phyloP scores from a whole-genome alignment of 768 basidiomycete genomes.

The Coprinopsis cinerea region DNA sequence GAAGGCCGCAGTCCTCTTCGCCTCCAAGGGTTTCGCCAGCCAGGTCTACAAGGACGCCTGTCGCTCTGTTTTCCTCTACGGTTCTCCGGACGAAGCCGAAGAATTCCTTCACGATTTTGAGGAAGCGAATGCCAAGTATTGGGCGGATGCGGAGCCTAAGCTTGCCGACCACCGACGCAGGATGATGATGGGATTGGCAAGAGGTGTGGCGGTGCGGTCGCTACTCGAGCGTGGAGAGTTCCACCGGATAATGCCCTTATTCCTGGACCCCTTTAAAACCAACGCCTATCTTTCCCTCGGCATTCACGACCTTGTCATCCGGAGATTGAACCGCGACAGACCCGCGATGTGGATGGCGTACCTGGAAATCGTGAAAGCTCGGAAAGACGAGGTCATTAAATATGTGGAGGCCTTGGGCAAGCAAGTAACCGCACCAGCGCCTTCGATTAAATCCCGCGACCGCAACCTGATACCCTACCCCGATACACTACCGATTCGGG shows the following conservation, averaged over 20 bases:
- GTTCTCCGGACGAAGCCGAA: conserved; percentile 25
- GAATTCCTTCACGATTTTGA: conserved; percentile 36
- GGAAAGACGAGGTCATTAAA: no score
- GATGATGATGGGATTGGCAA: conserved; percentile 19
- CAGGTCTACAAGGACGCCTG: conserved; percentile 21
- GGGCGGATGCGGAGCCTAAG: conserved; percentile 8
- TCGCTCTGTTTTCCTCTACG: conserved; percentile 38
- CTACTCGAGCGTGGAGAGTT: conserved; percentile 33
- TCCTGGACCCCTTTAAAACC: conserved; percentile 29
- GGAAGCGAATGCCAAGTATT: conserved; percentile 18
- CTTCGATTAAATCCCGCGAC: no score
- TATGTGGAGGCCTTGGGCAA: no score
- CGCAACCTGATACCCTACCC: no score
- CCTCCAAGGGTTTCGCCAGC: conserved; percentile 32
- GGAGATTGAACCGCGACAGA: no score
- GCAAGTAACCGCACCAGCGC: no score
- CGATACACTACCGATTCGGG: no score
- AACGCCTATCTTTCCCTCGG: conserved; percentile 26
- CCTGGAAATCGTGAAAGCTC: no score
- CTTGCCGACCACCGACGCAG: conserved; percentile 4
- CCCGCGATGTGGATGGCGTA: no score
- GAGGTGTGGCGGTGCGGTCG: conserved; percentile 34
- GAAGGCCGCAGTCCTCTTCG: conserved; percentile 27
- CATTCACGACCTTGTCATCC: no score
- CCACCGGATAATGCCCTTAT: conserved; percentile 37